Base-by-base conservation (phyloP, 106 monocot species). In the Dioscorea dumetorum region DNA sequence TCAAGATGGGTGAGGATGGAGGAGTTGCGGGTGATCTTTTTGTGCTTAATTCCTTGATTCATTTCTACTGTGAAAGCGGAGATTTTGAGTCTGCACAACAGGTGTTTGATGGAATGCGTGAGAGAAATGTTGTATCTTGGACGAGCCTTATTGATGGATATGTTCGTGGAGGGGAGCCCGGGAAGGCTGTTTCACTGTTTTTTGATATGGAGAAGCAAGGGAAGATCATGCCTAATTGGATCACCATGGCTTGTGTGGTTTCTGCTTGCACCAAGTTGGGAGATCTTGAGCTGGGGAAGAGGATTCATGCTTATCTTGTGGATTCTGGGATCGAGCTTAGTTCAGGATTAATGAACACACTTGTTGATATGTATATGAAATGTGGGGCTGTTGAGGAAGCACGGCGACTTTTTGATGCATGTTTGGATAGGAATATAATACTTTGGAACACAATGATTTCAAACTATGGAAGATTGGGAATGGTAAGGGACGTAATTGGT, bases 91-190 rank as follows among this genome's bases (percentile, higher is more conserved):
- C 60, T 50, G 67, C 78, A 17, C 64, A 57, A 24, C 70, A 24
- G 35, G 71, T 78, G 71, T 83, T 78, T 54, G 83, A 83, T 49
- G 34, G 22, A 72, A 78, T 83, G 78, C 33, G 2, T 35, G 64
- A 75, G 1, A 74, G 72, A 54, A 78, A 83, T 72, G 83, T 83
- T 15, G 83, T 83, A 32, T 82, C 82, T 10, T 82, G 82, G 82
- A 82, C 77, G 15, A 74, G 69, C 58, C 66, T 82, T 16, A 77
- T 82, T 33, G 77, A 74, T 70, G 82, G 82, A 11, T 82, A 77
- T 62, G 82, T 70, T 41, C 68, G 62, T 20, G 70, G 73, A 1
- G 54, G 50, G 16, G 20, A 54, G 7, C 73, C 73, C 6, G 11
- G 20, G 12, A 77, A 59, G 60, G 82, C 73, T 52, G 28, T 77